phyloP scores from a whole-genome alignment of 768 basidiomycete species.

The Calocybe indica region DNA sequence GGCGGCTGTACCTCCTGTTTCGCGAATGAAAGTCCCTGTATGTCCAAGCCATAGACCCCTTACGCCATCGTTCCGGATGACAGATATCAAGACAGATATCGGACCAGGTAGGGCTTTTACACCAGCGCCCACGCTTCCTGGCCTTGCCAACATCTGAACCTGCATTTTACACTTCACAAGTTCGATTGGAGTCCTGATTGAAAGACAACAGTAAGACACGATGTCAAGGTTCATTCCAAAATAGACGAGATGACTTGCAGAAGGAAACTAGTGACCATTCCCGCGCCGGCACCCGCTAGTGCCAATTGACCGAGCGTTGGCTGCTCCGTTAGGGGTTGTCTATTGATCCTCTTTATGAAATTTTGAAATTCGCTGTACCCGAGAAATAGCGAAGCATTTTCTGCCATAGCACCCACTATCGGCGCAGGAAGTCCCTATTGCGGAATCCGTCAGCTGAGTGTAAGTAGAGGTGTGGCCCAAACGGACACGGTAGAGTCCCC shows the following conservation, averaged over 20 bases:
- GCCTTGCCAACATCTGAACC: constrained; percentile 70
- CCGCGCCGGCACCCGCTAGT: constrained; percentile 83
- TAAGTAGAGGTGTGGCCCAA: neutral
- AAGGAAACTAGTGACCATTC: constrained; percentile 79
- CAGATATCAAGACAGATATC: constrained; percentile 54
- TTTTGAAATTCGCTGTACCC: constrained; percentile 76
- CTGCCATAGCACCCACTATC: constrained; percentile 85
- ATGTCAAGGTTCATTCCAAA: constrained; percentile 1
- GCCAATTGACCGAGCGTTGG: constrained; percentile 55
- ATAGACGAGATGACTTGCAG: constrained; percentile 45
- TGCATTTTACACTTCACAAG: constrained; percentile 98
- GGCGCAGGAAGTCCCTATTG: constrained; percentile 85
- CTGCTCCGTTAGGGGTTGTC: constrained; percentile 35
- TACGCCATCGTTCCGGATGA: constrained; percentile 63
- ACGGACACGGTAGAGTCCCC: constrained; percentile 83
- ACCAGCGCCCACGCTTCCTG: constrained; percentile 9
- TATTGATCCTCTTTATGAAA: constrained; percentile 36
- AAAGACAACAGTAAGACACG: neutral
- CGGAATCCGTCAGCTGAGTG: constrained; percentile 3
- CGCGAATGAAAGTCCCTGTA: constrained; percentile 87
- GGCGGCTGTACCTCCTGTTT: constrained; percentile 84
- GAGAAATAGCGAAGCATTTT: constrained; percentile 86
- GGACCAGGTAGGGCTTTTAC: constrained; percentile 58
- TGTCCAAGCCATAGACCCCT: constrained; percentile 96
- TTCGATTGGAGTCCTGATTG: constrained; percentile 79